Evolutionary conservation across 345 rosid species (phyloP), one percentile per base, ranked within the genome.

Genomic region (Linum trigynum): DNA sequence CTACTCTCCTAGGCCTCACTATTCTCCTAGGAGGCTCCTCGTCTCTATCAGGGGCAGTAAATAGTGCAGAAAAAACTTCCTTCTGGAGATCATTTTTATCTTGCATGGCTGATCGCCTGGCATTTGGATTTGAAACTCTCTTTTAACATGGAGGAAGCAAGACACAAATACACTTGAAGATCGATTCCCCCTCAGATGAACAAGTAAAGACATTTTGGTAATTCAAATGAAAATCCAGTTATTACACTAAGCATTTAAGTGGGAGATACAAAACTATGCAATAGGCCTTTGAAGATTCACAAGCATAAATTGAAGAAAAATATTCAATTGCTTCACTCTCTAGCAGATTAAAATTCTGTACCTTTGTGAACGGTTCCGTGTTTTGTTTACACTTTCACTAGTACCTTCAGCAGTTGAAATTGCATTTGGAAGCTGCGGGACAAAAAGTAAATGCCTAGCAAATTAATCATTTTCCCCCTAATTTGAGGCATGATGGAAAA

Each of bases 41-140:
- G 10, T 65, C 53, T 67, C 73, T 82, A 53, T 72, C 76, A 7
- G 71, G 64, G 70, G 66, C 71, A 66, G 48, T 57, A 74, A 85
- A 85, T 55, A 85, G 74, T 40, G 85, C 70, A 66, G 53, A 62
- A 65, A 87, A 64, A 38, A 87, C 68, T 71, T 83, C 87, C 69
- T 67, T 83, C 69, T 74, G 82, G 70, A 79, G 75, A 64, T 68
- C 65, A 51, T 65, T 39, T 67, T 75, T 79, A 61, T 41, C 62
- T 48, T 63, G 77, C 55, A 59, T 57, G 56, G 66, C 58, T 40
- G 41, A 55, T 60, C 67, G 65, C 64, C 45, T 76, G 35, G 56
- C 72, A 71, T 57, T 71, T 61, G 63, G 15, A 62, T 51, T 66
- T 59, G 73, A 66, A 66, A 48, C 64, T 60, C 55, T 64, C 38